These are phyloP conservation scores for Solanum neorickii DNA, from an alignment of 257 asterid genomes.

Conservation along the genomic window DNA sequence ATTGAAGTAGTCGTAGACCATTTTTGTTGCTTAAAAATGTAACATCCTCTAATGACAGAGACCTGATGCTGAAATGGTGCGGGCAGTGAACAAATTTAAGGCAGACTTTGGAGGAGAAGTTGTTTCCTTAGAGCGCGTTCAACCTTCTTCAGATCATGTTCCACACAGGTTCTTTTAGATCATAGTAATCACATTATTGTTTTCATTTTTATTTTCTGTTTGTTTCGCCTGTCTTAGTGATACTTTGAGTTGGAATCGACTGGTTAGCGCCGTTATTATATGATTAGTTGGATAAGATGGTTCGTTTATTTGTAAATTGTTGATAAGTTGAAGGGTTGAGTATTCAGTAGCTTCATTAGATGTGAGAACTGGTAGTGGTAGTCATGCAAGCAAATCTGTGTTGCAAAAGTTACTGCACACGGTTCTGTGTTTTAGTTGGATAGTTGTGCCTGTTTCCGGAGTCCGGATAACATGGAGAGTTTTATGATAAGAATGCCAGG, in stretches of 20 bases:
- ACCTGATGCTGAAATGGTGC: conserved; percentile 81
- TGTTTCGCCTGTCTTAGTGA: neutral
- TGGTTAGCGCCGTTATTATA: neutral
- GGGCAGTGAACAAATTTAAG: conserved; percentile 84
- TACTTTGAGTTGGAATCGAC: neutral
- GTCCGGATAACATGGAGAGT: neutral
- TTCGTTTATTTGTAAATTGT: neutral
- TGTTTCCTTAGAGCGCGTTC: conserved; percentile 79
- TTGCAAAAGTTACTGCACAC: neutral
- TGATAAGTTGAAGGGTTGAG: neutral
- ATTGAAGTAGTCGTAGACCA: neutral
- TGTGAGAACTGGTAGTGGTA: neutral
- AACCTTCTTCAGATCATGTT: conserved; percentile 94
- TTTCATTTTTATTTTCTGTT: neutral
- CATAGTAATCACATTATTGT: neutral
- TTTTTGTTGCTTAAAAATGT: neutral
- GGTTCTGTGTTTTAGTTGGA: neutral
- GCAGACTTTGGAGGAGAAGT: conserved; percentile 93
- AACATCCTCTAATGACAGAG: conserved; percentile 34
- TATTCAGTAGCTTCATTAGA: neutral
- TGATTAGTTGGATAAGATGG: neutral
- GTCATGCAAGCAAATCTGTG: neutral
- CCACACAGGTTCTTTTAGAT: conserved; percentile 73
- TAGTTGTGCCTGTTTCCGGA: neutral
- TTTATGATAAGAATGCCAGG: neutral